Conservation (phyloP, 176 grass and related monocot species). For the Oryza nivara region DNA sequence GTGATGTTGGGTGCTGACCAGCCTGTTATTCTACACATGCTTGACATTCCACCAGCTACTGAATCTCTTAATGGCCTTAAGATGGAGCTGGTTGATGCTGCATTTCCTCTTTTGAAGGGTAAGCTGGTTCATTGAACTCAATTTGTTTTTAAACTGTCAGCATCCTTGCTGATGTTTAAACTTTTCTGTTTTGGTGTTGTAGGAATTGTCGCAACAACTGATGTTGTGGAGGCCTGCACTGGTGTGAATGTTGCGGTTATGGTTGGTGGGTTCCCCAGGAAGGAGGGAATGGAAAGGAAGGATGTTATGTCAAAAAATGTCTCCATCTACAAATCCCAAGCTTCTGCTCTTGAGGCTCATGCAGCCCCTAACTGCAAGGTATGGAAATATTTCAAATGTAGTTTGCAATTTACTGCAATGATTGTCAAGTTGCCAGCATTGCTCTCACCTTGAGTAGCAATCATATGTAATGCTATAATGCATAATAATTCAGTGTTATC, state of each 20-base stretch:
- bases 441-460: background rate
- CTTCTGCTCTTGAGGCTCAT: slow-evolving; percentile 86
- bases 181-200: slow-evolving; percentile 40
- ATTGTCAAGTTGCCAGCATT: background rate
- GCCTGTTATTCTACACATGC: slow-evolving; percentile 99
- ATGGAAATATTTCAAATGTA: background rate
- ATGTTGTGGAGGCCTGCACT: slow-evolving; percentile 92
- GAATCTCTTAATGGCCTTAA: slow-evolving; percentile 91
- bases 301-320: slow-evolving; percentile 99
- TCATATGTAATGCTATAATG: background rate
- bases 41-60: slow-evolving; percentile 84
- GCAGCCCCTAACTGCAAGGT: slow-evolving; percentile 96
- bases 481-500: slow-evolving; percentile 1
- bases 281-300: slow-evolving; percentile 98
- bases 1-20: slow-evolving; percentile 88
- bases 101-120: slow-evolving; percentile 97
- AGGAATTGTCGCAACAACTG: slow-evolving; percentile 97
- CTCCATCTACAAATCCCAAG: slow-evolving; percentile 97
- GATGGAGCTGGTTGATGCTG: slow-evolving; percentile 98
- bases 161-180: slow-evolving; percentile 17
- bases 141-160: slow-evolving; percentile 2
- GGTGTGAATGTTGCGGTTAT: slow-evolving; percentile 94
- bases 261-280: slow-evolving; percentile 98
- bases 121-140: background rate
- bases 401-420: background rate